Base-by-base conservation (phyloP, 2,329 filamentous ascomycete genomes). In the Colletotrichum scovillei region DNA sequence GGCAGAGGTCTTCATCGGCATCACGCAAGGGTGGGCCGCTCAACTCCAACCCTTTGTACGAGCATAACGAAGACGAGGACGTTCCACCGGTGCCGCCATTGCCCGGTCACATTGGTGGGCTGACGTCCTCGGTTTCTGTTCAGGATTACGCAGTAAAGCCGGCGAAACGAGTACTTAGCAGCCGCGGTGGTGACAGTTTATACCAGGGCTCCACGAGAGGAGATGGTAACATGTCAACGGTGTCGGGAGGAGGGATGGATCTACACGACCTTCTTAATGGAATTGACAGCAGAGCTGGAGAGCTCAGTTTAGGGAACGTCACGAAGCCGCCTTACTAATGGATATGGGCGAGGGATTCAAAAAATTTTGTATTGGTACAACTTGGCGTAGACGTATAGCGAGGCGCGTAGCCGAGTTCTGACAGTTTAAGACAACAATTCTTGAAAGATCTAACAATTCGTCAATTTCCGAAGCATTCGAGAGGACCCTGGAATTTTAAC, bases 81-180 rank as follows among this genome's bases (percentile, higher is more conserved):
- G 87, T 90, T 8, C 89, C 89, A 4, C 89, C 89, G 0, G 89
- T 91, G 14, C 89, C 89, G 6, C 88, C 88, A 1, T 79, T 91
- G 74, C 89, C 71, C 88, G 16, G 82, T 81, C 66, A 76, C 83
- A 22, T 80, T 42, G 69, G 74, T 14, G 66, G 55, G 78, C 81
- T 22, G 77, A 78, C 65, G 80, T 74, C 63, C 75, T 81, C 69
- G 65, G 76, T 80, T 16, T 79, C 81, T 3, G 79, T 80, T 11
- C 83, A 83, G 58, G 83, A 86, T 32, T 77, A 84, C 53, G 79
- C 79, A 4, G 75, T 76, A 12, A 85, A 81, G 76, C 62, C 76
- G 8, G 78, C 78, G 22, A 80, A 80, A 76, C 82, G 83, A 24
- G 84, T 80, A 65, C 57, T 85, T 26, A 83, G 82, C 77, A 88